A percentile compares a stretch with the other conserved stretches of the same genome.
phyloP scores from a whole-genome alignment of 768 basidiomycete species.

The Kwoniella sp. region DNA sequence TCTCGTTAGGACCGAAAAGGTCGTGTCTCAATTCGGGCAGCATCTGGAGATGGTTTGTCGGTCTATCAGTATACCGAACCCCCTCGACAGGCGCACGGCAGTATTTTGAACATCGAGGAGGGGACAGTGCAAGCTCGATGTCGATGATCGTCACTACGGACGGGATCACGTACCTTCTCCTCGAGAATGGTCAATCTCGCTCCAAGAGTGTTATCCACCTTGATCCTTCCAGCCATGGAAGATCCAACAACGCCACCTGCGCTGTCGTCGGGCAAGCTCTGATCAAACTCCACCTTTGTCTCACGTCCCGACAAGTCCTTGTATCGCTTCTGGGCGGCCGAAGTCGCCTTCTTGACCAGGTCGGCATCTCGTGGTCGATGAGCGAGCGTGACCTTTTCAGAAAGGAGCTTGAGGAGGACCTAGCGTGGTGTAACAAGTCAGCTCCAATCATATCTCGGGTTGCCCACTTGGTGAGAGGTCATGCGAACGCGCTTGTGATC shows the following conservation, averaged over 20 bases:
- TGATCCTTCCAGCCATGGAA: constrained; percentile 74
- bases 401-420: constrained; percentile 79
- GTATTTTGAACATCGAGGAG: too few relatives aligned
- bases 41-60: constrained; percentile 83
- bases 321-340: constrained; percentile 68
- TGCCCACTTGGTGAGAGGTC: too few relatives aligned
- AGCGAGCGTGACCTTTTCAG: constrained; percentile 68
- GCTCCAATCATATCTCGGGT: too few relatives aligned
- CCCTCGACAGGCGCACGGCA: too few relatives aligned
- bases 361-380: constrained; percentile 70
- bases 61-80: too few relatives aligned
- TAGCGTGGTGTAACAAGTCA: too few relatives aligned
- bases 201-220: constrained; percentile 90
- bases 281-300: constrained; percentile 65
- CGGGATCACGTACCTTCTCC: constrained; percentile 71
- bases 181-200: constrained; percentile 85
- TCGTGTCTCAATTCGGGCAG: constrained; percentile 88
- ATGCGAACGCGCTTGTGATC: neutral
- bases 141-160: too few relatives aligned
- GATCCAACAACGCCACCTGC: constrained; percentile 82
- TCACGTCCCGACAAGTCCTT: constrained; percentile 74
- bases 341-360: constrained; percentile 66
- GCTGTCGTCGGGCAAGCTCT: constrained; percentile 66
- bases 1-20: constrained; percentile 85
- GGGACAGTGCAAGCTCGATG: too few relatives aligned